Base-by-base conservation (phyloP, 352 stramenopile genomes). In the Pythium insidiosum region DNA sequence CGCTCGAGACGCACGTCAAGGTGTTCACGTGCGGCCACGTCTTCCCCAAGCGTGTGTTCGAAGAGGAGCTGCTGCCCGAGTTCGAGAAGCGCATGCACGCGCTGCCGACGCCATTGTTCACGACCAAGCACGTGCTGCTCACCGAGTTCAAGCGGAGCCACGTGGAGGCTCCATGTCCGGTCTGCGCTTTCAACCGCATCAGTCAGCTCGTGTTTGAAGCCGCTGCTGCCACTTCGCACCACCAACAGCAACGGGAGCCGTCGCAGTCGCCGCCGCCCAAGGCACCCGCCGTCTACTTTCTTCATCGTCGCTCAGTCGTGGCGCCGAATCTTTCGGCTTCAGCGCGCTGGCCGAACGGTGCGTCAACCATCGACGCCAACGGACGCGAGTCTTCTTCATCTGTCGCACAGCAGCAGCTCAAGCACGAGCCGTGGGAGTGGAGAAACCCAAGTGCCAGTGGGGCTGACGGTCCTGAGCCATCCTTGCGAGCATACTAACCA, bases 1-100 rank as follows among this genome's bases (percentile, higher is more conserved):
- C 81, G 20, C 59, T 94, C 6, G 81, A 94, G 49, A 94, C 81
- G 12, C 81, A 94, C 47, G 78, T 83, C 15, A 88, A 90, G 57
- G 81, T 67, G 2, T 94, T 94, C 44, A 84, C 78, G 11, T 94
- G 81, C 28, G 72, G 74, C 11, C 81, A 94, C 42, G 51, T 88
- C 16, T 94, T 88, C 43, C 76, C 81, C 9, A 90, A 90, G 62
- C 76, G 81, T 23, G 64, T 94, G 36, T 91, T 88, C 36, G 78
- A 94, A 38, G 81, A 94, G 44, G 81, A 94, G 26, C 66, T 94
- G 11, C 36, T 91, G 15, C 63, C 66, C 9, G 72, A 88, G 47
- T 94, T 94, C 41, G 81, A 90, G 28, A 88, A 81, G 58, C 73
- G 74, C 16, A 77, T 94, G 66, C 81, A 70, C 24, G 49, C 73